Evolutionary conservation across 192 early-diverging fungal genomes (phyloP).

Genomic region (Coemansia sp.): DNA sequence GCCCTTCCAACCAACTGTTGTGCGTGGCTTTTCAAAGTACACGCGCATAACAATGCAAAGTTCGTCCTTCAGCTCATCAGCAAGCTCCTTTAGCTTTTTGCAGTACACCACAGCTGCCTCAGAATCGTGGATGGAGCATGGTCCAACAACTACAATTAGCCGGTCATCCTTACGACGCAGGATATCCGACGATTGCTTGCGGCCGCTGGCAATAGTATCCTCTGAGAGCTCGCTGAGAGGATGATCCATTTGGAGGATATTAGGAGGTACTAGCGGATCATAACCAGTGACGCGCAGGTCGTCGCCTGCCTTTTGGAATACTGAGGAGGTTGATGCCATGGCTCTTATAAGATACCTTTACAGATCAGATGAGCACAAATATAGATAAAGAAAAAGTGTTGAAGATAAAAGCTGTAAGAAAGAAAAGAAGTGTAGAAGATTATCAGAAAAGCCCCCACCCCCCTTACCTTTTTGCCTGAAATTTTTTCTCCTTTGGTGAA

Average conservation of each 20-base stretch:
- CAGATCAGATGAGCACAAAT: no score
- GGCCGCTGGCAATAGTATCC: conserved; percentile 53
- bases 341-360: neutral
- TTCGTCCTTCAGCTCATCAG: conserved; percentile 69
- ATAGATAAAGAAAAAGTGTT: no score
- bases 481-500: conserved; percentile 4
- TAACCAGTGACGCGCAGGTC: conserved; percentile 86
- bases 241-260: conserved; percentile 83
- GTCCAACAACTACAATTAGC: conserved; percentile 88
- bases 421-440: no score
- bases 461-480: neutral
- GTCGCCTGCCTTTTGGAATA: conserved; percentile 61
- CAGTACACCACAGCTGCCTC: conserved; percentile 85
- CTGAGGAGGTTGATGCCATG: conserved; percentile 51
- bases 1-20: conserved; percentile 90
- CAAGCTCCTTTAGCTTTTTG: conserved; percentile 57
- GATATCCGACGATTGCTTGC: conserved; percentile 69
- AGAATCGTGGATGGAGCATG: conserved; percentile 95
- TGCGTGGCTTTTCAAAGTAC: conserved; percentile 99
- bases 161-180: conserved; percentile 81
- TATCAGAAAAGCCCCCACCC: no score
- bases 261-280: conserved; percentile 89
- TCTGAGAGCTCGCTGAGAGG: conserved; percentile 59
- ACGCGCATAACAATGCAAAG: conserved; percentile 90
- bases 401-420: no score